Conservation (phyloP, 2,329 filamentous ascomycete genomes). For the Cladophialophora chaetospira region DNA sequence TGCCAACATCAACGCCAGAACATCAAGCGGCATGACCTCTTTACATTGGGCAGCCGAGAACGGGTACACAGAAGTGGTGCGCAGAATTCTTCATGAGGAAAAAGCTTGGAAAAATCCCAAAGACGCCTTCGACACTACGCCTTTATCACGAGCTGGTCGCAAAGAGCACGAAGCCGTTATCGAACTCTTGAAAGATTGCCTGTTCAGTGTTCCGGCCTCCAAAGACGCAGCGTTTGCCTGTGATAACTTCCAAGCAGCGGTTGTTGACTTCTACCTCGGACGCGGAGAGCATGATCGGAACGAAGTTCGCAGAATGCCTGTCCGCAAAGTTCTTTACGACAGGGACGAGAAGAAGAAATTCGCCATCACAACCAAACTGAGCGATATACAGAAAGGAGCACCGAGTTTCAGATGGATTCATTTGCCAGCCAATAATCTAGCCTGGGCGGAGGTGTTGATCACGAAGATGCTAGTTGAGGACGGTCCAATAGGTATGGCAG, state of each 20-base stretch:
- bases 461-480: slow-evolving; percentile 67
- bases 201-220: slow-evolving; percentile 43
- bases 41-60: slow-evolving; percentile 32
- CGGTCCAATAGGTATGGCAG: slow-evolving; percentile 62
- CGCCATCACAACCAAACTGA: slow-evolving; percentile 50
- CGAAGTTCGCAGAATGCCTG: slow-evolving; percentile 49
- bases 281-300: slow-evolving; percentile 20
- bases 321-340: slow-evolving; percentile 55
- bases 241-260: slow-evolving; percentile 53
- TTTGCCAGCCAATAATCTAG: slow-evolving; percentile 56
- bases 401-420: slow-evolving; percentile 52
- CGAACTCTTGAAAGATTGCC: slow-evolving; percentile 33
- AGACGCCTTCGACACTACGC: slow-evolving; percentile 48
- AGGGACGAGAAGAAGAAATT: slow-evolving; percentile 49
- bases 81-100: slow-evolving; percentile 14
- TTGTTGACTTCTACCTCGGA: slow-evolving; percentile 51
- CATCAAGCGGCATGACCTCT: not conserved
- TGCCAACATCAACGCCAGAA: not conserved
- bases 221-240: slow-evolving; percentile 50
- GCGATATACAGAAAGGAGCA: slow-evolving; percentile 45
- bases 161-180: slow-evolving; percentile 44
- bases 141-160: slow-evolving; percentile 45
- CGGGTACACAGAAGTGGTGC: slow-evolving; percentile 42
- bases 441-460: slow-evolving; percentile 65
- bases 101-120: slow-evolving; percentile 30